These are phyloP conservation scores for Dendryphion nanum DNA, from an alignment of 2,329 filamentous ascomycete genomes.

Conservation along the genomic window DNA sequence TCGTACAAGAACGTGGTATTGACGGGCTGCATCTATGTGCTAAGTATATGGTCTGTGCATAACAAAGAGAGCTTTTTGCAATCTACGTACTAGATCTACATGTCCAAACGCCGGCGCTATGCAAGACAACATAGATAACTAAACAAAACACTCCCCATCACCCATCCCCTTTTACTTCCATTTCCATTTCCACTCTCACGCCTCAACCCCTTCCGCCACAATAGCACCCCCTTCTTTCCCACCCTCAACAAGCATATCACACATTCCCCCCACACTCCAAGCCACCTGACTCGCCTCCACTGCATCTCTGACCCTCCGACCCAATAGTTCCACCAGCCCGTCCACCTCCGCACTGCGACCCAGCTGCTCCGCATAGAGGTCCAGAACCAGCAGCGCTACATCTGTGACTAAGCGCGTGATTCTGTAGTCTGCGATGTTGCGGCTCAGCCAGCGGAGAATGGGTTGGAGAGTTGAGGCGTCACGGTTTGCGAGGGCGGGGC, in stretches of 20 bases:
- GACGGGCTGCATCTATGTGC: too few relatives aligned
- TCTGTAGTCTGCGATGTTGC: constrained; percentile 77
- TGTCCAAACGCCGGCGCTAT: constrained; percentile 1
- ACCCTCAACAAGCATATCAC: constrained; percentile 74
- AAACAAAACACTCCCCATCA: constrained; percentile 3
- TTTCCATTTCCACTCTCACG: too few relatives aligned
- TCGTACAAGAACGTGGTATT: too few relatives aligned
- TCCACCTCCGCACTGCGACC: constrained; percentile 73
- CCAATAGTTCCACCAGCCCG: constrained; percentile 65
- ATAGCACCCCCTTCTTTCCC: constrained; percentile 11
- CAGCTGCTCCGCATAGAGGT: constrained; percentile 81
- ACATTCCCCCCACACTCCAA: constrained; percentile 80
- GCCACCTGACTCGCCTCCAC: constrained; percentile 83
- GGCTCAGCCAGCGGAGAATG: constrained; percentile 77
- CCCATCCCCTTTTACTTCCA: not conserved
- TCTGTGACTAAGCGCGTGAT: constrained; percentile 81
- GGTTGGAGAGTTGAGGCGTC: constrained; percentile 81
- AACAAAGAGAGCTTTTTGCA: too few relatives aligned
- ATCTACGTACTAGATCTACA: too few relatives aligned
- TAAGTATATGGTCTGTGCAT: too few relatives aligned
- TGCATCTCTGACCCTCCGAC: constrained; percentile 69
- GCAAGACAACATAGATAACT: too few relatives aligned
- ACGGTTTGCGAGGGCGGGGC: constrained; percentile 74
- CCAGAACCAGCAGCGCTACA: constrained; percentile 75
- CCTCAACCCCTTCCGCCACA: constrained; percentile 9